Conservation (phyloP, 495 filamentous ascomycete genomes). For the Neurospora tetraspora region DNA sequence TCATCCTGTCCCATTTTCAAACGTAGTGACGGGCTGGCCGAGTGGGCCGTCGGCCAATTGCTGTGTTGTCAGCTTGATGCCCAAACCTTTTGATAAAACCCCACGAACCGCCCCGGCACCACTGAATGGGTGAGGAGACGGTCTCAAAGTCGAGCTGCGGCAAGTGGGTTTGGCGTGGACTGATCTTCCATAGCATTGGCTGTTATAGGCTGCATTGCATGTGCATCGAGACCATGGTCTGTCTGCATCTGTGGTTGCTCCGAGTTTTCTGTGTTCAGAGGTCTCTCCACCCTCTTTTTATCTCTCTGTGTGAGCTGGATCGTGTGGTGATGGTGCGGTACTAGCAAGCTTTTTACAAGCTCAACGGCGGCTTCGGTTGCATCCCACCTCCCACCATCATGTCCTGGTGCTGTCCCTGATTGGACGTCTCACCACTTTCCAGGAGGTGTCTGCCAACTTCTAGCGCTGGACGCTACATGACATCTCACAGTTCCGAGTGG, state of each 20-base stretch:
- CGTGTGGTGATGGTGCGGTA: not conserved
- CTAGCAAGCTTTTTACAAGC: not conserved
- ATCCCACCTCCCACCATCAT: not conserved
- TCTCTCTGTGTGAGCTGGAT: not conserved
- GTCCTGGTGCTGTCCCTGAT: not conserved
- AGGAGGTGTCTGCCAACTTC: not conserved
- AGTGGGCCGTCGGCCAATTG: not conserved
- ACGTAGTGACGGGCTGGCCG: not conserved
- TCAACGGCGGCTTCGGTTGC: not conserved
- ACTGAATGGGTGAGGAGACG: no score
- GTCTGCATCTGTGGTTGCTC: not conserved
- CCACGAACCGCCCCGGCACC: not conserved
- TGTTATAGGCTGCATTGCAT: not conserved
- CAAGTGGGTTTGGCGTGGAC: not conserved
- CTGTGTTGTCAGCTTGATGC: not conserved
- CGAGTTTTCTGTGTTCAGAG: not conserved
- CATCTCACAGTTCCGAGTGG: not conserved
- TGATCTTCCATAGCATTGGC: not conserved
- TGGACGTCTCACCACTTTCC: not conserved
- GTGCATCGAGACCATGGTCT: not conserved
- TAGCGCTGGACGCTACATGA: not conserved
- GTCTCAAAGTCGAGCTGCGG: not conserved
- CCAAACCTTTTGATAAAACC: not conserved
- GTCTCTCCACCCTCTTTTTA: not conserved
- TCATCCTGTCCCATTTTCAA: not conserved